These are phyloP conservation scores for Carex kokanica DNA, from an alignment of 176 grass and related monocot species.

Conservation along the genomic window DNA sequence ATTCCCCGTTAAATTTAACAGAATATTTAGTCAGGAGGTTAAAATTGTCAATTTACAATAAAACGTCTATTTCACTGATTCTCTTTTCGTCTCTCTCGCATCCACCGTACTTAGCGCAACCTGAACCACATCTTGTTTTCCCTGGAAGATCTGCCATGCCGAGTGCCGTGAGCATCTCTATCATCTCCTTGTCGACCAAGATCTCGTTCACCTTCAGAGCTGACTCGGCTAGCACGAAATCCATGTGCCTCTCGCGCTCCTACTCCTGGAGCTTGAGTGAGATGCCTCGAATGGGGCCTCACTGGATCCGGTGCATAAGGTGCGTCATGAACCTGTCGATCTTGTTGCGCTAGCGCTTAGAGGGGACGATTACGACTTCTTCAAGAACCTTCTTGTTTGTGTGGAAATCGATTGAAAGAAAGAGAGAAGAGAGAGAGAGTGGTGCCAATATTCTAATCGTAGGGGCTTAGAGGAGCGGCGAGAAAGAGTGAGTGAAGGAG, in stretches of 20 bases:
- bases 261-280: slow-evolving; percentile 93
- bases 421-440: no score
- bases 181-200: slow-evolving; percentile 79
- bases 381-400: slow-evolving; percentile 84
- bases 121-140: slow-evolving; percentile 37
- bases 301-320: slow-evolving; percentile 88
- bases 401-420: slow-evolving; percentile 55
- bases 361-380: slow-evolving; percentile 79
- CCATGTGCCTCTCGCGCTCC: slow-evolving; percentile 91
- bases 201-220: slow-evolving; percentile 80
- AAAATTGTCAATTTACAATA: no score
- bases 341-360: slow-evolving; percentile 83
- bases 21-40: no score
- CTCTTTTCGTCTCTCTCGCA: background rate
- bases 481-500: no score
- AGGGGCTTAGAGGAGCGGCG: no score
- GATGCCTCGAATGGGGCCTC: slow-evolving; percentile 75
- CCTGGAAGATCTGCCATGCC: slow-evolving; percentile 83
- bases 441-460: no score
- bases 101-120: slow-evolving; percentile 21
- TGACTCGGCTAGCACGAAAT: slow-evolving; percentile 84
- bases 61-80: no score
- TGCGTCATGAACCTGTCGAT: slow-evolving; percentile 86
- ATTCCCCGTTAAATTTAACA: no score
- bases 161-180: slow-evolving; percentile 72